A percentile compares a stretch with the other conserved stretches of the same genome.
phyloP scores from a whole-genome alignment of 148 eudicot species.

The Rhododendron ferrugineum region DNA sequence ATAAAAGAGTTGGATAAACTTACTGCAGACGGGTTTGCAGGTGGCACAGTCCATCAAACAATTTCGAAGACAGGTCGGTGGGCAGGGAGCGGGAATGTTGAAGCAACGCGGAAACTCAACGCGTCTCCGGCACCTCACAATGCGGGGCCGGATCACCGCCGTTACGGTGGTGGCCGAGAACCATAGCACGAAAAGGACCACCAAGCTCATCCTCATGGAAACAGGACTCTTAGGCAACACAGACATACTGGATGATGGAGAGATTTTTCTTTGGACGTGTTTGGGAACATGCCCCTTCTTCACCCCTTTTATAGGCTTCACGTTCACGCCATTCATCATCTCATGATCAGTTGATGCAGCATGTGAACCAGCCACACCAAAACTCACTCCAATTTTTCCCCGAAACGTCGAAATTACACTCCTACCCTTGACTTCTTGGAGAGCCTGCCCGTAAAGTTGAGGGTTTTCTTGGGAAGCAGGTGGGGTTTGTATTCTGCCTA shows the following conservation, averaged over 20 bases:
- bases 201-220: not conserved
- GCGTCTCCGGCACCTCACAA: not conserved
- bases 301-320: not conserved
- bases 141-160: not conserved
- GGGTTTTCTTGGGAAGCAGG: not conserved
- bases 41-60: slow-evolving; percentile 1
- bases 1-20: not conserved
- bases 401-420: not conserved
- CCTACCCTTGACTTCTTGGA: not conserved
- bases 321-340: not conserved
- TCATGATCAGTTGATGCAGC: not conserved
- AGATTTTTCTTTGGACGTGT: not conserved
- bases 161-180: not conserved
- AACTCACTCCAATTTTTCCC: not conserved
- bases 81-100: not conserved
- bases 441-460: not conserved
- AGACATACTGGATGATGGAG: not conserved
- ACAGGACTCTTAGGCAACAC: not conserved
- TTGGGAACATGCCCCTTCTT: not conserved
- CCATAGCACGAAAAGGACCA: not conserved
- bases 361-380: not conserved
- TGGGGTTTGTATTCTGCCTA: not conserved
- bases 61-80: not conserved
- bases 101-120: not conserved
- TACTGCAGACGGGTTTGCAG: slow-evolving; percentile 12